Percentiles rank a stretch among this genome's conserved stretches.
Conservation (phyloP, 495 filamentous ascomycete genomes). For the Cercophora scortea region DNA sequence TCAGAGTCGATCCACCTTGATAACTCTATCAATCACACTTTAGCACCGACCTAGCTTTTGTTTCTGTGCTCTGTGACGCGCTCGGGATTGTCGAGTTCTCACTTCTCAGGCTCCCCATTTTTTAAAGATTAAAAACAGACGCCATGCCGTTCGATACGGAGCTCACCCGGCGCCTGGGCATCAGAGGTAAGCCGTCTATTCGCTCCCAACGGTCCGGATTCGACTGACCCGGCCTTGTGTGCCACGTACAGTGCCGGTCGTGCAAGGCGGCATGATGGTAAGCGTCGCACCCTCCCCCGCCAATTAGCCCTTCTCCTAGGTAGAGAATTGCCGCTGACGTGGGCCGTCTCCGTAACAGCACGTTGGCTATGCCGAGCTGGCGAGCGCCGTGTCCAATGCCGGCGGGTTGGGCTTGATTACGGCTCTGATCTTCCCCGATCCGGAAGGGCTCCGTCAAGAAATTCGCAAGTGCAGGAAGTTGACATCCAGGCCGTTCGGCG, state of each 20-base stretch:
- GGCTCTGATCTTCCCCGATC: constrained; percentile 88
- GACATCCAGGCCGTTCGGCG: constrained; percentile 86
- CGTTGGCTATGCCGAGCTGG: constrained; percentile 81
- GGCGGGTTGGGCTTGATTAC: constrained; percentile 91
- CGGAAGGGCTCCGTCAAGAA: constrained; percentile 88
- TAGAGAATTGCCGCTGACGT: constrained; percentile 12
- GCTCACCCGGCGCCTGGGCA: constrained; percentile 82
- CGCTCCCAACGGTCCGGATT: background rate
- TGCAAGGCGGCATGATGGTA: constrained; percentile 80
- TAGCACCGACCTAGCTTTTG: no score
- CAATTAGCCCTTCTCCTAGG: background rate
- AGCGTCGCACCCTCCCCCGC: constrained; percentile 1
- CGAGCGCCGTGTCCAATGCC: constrained; percentile 88
- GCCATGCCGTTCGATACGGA: constrained; percentile 88
- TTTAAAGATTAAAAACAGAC: no score
- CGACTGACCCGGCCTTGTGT: constrained; percentile 19
- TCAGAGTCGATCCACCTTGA: no score
- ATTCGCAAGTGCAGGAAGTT: constrained; percentile 78
- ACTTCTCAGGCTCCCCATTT: no score
- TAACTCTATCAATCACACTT: no score
- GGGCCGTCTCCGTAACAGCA: constrained; percentile 15
- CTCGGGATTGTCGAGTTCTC: no score
- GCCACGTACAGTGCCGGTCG: constrained; percentile 68
- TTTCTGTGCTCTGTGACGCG: no score
- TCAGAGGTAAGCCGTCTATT: constrained; percentile 51